Percentiles rank a stretch among this genome's conserved stretches.
These are phyloP conservation scores for Thalassiosira exigua DNA, from an alignment of 352 stramenopile genomes.

Conservation along the genomic window DNA sequence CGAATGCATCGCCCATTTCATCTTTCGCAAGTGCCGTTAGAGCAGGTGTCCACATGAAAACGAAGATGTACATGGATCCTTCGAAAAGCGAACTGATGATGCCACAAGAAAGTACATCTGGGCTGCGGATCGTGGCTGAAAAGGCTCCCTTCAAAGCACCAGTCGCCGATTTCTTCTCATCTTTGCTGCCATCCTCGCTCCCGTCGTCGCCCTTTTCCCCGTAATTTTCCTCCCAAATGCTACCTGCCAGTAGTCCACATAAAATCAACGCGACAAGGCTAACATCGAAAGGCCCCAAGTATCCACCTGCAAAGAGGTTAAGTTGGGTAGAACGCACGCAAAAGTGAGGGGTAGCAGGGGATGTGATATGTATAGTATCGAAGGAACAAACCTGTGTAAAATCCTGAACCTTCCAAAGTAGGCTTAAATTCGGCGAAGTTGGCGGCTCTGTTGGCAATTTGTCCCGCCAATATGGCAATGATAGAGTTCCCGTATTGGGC, in stretches of 20 bases:
- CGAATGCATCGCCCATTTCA: conserved; percentile 27
- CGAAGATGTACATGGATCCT: conserved; percentile 86
- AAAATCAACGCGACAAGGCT: conserved; percentile 79
- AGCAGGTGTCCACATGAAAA: conserved; percentile 83
- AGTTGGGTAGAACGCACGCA: too few species aligned
- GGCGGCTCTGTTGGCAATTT: conserved; percentile 88
- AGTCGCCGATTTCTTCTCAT: too few species aligned
- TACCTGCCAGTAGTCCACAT: conserved; percentile 68
- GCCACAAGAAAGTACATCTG: conserved; percentile 80
- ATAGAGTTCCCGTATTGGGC: conserved; percentile 90
- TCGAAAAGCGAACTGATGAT: conserved; percentile 83
- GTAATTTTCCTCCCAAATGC: conserved; percentile 88
- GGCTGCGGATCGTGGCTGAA: too few species aligned
- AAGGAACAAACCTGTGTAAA: too few species aligned
- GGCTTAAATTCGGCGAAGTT: too few species aligned
- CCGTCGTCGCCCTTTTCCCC: too few species aligned
- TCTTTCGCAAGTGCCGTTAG: conserved; percentile 62
- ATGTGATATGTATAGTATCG: too few species aligned
- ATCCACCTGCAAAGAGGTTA: too few species aligned
- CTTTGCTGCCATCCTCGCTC: too few species aligned
- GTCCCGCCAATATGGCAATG: conserved; percentile 92
- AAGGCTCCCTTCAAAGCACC: too few species aligned
- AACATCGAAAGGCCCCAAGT: conserved; percentile 87
- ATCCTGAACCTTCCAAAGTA: too few species aligned
- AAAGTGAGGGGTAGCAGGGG: too few species aligned